Conservation (phyloP, 2,329 filamentous ascomycete genomes). For the Cladorrhinum sp. region DNA sequence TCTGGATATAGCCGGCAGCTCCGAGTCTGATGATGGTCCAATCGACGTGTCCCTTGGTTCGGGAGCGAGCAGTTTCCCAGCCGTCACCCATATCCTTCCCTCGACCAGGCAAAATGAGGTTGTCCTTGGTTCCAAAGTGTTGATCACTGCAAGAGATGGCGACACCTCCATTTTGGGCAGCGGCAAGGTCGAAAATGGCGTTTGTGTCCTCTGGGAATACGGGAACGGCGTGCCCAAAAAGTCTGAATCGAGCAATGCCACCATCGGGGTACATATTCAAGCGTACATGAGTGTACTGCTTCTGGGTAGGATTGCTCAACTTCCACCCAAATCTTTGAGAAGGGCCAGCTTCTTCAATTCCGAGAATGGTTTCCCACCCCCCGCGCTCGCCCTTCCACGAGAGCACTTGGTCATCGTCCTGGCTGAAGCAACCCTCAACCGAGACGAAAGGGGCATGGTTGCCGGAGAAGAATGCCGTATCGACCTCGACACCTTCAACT, state of each 20-base stretch:
- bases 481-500: conserved; percentile 71
- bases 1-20: conserved; percentile 60
- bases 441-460: conserved; percentile 79
- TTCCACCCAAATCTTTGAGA: conserved; percentile 72
- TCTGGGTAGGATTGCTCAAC: conserved; percentile 54
- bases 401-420: conserved; percentile 61
- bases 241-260: conserved; percentile 75
- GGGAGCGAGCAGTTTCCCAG: conserved; percentile 78
- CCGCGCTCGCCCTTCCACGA: conserved; percentile 58
- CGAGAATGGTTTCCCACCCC: conserved; percentile 70
- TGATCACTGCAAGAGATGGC: conserved; percentile 76
- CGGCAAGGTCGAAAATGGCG: conserved; percentile 70
- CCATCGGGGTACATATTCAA: conserved; percentile 85
- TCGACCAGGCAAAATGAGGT: conserved; percentile 73
- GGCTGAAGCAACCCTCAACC: conserved; percentile 70
- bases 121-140: conserved; percentile 79
- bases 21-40: conserved; percentile 78
- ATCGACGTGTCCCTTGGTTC: conserved; percentile 69
- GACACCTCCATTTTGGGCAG: conserved; percentile 74
- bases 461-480: conserved; percentile 78
- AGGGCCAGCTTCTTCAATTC: conserved; percentile 68
- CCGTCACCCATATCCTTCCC: conserved; percentile 85
- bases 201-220: conserved; percentile 67
- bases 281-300: conserved; percentile 74
- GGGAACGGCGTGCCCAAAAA: conserved; percentile 73